Evolutionary conservation across 352 stramenopile species (phyloP).

Genomic region (Phytophthora uliginosa): DNA sequence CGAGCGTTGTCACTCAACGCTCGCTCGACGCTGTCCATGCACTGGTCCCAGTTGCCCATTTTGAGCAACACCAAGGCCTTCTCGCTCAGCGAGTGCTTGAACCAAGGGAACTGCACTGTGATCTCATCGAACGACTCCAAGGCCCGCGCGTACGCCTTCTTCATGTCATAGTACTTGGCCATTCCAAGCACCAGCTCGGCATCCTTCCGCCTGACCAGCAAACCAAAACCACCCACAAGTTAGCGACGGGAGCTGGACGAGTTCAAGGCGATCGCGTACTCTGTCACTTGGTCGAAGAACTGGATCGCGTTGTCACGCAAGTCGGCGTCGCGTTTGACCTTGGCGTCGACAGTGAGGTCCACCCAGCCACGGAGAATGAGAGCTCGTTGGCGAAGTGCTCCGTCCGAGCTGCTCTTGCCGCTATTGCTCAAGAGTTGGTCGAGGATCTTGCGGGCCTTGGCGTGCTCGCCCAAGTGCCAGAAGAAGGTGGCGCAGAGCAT

Average conservation of each 20-base stretch:
- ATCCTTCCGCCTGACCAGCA: constrained; percentile 63
- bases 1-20: constrained; percentile 69
- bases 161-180: constrained; percentile 80
- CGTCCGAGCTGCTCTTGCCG: constrained; percentile 29
- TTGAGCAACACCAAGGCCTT: constrained; percentile 87
- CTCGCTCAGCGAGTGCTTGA: constrained; percentile 84
- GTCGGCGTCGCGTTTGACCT: constrained; percentile 76
- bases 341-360: constrained; percentile 74
- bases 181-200: constrained; percentile 76
- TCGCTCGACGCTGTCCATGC: constrained; percentile 81
- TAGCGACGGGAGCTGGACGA: not conserved
- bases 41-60: constrained; percentile 90
- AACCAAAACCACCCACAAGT: constrained; percentile 1
- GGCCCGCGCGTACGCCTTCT: constrained; percentile 71
- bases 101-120: constrained; percentile 85
- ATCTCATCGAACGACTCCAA: constrained; percentile 82
- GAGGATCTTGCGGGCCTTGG: constrained; percentile 78
- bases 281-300: constrained; percentile 73
- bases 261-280: constrained; percentile 41
- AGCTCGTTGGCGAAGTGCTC: constrained; percentile 51
- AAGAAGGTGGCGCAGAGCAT: constrained; percentile 83
- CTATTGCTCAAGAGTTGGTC: constrained; percentile 57
- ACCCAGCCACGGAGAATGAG: constrained; percentile 82
- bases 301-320: constrained; percentile 66
- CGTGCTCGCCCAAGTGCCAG: constrained; percentile 76